Conservation (phyloP, 1,139 yeast species). For the Debaryomyces singareniensis region DNA sequence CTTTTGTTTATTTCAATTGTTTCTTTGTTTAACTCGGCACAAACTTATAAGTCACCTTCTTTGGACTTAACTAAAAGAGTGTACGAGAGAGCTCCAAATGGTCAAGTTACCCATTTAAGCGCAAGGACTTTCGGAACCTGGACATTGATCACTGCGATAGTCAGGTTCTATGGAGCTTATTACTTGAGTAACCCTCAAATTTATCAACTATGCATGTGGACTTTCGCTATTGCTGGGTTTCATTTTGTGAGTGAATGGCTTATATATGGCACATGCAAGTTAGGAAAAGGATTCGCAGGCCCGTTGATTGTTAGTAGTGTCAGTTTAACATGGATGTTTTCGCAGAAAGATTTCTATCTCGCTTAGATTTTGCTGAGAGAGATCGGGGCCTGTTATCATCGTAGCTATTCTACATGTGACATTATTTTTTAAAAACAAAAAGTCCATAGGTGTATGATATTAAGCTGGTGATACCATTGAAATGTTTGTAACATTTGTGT, state of each 20-base stretch:
- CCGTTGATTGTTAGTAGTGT: conserved; percentile 65
- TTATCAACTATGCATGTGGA: conserved; percentile 72
- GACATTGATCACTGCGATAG: conserved; percentile 83
- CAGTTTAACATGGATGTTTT: conserved; percentile 56
- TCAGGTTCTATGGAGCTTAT: conserved; percentile 85
- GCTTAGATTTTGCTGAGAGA: too few relatives aligned
- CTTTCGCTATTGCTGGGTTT: conserved; percentile 76
- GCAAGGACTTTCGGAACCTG: conserved; percentile 98
- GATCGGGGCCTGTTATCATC: too few relatives aligned
- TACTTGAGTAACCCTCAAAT: conserved; percentile 57
- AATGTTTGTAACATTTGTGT: too few relatives aligned
- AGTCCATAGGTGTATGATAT: too few relatives aligned
- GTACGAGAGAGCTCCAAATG: conserved; percentile 58
- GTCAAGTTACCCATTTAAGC: conserved; percentile 60
- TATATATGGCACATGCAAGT: conserved; percentile 66
- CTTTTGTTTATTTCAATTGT: conserved; percentile 68
- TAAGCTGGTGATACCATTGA: too few relatives aligned
- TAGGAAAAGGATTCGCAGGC: conserved; percentile 85
- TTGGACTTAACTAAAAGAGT: conserved; percentile 71
- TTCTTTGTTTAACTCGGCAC: conserved; percentile 83
- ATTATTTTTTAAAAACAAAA: too few relatives aligned
- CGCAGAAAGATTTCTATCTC: conserved; percentile 43
- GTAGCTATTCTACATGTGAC: too few relatives aligned
- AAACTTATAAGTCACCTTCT: conserved; percentile 70
- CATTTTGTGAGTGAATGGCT: conserved; percentile 87